A percentile compares a stretch with the other conserved stretches of the same genome.
Evolutionary conservation across 345 rosid species (phyloP).

Genomic region (Isatis tinctoria): DNA sequence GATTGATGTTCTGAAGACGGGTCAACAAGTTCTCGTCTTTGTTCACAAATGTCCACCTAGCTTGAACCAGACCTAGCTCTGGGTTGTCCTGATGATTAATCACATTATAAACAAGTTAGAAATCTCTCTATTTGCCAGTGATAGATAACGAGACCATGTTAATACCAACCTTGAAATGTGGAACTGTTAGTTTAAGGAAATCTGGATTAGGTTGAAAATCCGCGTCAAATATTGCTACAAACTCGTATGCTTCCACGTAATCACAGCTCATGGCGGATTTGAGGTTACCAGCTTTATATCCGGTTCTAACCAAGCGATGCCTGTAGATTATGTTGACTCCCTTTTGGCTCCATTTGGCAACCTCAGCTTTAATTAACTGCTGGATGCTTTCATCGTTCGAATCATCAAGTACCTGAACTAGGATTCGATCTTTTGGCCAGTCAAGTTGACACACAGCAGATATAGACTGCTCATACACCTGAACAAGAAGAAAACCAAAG

Average conservation of each 20-base stretch:
- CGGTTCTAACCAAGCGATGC: constrained; percentile 72
- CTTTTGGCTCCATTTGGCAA: constrained; percentile 61
- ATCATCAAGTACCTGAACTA: constrained; percentile 82
- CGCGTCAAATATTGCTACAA: constrained; percentile 82
- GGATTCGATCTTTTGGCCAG: constrained; percentile 70
- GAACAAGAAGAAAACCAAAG: constrained; percentile 17
- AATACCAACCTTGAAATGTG: constrained; percentile 66
- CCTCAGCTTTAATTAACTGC: constrained; percentile 58
- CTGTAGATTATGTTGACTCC: constrained; percentile 67
- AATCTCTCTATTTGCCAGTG: not conserved
- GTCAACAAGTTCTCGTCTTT: constrained; percentile 82
- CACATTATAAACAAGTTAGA: not conserved
- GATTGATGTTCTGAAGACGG: constrained; percentile 78
- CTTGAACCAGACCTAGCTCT: constrained; percentile 71
- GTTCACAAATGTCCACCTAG: constrained; percentile 82
- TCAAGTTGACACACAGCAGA: constrained; percentile 82
- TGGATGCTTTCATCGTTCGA: constrained; percentile 70
- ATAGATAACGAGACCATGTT: not conserved
- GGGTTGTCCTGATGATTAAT: constrained; percentile 49
- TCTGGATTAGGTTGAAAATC: constrained; percentile 80
- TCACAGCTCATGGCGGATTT: constrained; percentile 85
- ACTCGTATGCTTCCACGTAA: constrained; percentile 66
- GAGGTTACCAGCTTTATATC: constrained; percentile 91
- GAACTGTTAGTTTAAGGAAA: constrained; percentile 67
- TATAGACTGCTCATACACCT: constrained; percentile 84